Base-by-base conservation (phyloP, 2,329 filamentous ascomycete species). In the Myriosclerotinia duriaeana region DNA sequence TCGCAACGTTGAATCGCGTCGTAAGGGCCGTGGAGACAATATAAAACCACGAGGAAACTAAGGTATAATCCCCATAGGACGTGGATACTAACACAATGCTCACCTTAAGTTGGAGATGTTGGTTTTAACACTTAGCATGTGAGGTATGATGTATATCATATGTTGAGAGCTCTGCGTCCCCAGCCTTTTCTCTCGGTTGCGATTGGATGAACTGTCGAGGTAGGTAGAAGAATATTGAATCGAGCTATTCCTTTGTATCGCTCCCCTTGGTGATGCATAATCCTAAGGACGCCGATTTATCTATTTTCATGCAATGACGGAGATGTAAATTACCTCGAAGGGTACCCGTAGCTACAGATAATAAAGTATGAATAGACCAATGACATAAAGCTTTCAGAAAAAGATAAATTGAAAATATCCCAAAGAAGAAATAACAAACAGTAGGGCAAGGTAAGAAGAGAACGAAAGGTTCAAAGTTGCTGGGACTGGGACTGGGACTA, bases 11-110 rank as follows among this genome's bases (percentile, higher is more conserved):
- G 26, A 40, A 64, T 48, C 42, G 40, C 53, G 62, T 50, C 42
- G 52, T 56, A 26, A 52, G 30, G 53, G 34, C 62, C 46, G 53
- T 50, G 54, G 54, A 65, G 50, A 44, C 52, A 65, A 60, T 65
- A 65, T 60, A 60, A 65, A 53, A 42, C 64, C 64, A 65, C 64
- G 54, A 65, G 54, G 63, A 26, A 44, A 53, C 53, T 65, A 53
- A 36, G 59, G 42, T 52, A 9, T 12, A 52, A 22, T 61, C 46
- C 64, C 64, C 63, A 60, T 56, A 36, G 22, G 44, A 60, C 54
- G 55, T 65, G 64, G 44, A 60, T 59, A 52, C 40, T 34, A n/a
- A 52, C 63, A 60, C 46, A 52, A 61, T 61, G 44, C 58, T 60
- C 44, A 36, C 54, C 56, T 60, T 42, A n/a, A 17, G 42, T 42